phyloP scores from a whole-genome alignment of 2,329 filamentous ascomycete species.

The Torrubiella hemipterigena region DNA sequence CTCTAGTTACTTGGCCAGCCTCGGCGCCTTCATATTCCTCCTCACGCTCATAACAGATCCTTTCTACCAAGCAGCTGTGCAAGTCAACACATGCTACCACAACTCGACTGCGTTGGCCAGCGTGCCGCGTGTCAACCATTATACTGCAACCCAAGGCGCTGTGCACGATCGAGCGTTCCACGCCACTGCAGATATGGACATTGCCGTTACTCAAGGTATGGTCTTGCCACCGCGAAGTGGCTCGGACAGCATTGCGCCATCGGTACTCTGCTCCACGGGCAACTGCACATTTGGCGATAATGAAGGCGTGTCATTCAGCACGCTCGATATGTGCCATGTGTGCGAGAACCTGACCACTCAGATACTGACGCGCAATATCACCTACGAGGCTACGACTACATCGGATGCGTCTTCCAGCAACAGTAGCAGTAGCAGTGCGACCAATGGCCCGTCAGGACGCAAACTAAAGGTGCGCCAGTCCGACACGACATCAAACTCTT shows the following conservation, averaged over 20 bases:
- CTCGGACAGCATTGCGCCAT: background rate
- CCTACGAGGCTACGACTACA: too few relatives aligned
- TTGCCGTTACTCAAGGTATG: background rate
- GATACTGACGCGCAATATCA: too few relatives aligned
- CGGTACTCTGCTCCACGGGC: background rate
- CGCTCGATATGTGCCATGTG: background rate
- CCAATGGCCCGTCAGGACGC: too few relatives aligned
- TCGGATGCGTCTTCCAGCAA: too few relatives aligned
- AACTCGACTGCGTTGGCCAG: background rate
- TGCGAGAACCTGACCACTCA: too few relatives aligned
- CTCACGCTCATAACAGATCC: background rate
- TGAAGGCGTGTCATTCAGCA: background rate
- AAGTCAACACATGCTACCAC: background rate
- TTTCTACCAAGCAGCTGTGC: constrained; percentile 1
- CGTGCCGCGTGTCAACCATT: background rate
- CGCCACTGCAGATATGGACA: background rate
- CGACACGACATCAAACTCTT: too few relatives aligned
- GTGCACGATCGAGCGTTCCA: background rate
- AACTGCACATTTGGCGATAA: background rate
- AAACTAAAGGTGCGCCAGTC: too few relatives aligned
- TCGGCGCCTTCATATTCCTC: background rate
- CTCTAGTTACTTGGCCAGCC: background rate
- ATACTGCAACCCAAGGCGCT: background rate
- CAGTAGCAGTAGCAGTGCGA: too few relatives aligned
- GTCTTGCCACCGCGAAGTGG: background rate